Conservation (phyloP, 129 eudicot species). For the Chrysanthemum seticuspe region DNA sequence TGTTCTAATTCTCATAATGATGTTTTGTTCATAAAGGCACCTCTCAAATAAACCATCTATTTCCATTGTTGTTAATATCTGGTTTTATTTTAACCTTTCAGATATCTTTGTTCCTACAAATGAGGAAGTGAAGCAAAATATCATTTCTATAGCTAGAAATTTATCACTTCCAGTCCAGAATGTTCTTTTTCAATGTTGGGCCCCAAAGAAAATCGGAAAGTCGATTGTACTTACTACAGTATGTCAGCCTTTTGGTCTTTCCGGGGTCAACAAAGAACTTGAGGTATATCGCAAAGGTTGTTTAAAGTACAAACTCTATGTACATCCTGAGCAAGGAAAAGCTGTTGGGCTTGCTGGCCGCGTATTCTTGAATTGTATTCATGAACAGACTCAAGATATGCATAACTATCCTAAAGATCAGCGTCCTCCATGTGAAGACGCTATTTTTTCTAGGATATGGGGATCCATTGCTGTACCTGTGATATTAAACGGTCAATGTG, state of each 20-base stretch:
- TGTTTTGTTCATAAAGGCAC: too few species aligned
- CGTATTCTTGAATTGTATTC: background rate
- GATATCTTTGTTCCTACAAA: too few species aligned
- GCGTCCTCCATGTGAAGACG: conserved; percentile 14
- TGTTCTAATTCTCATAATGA: too few species aligned
- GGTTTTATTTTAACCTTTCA: too few species aligned
- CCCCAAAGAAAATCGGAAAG: background rate
- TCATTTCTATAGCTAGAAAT: too few species aligned
- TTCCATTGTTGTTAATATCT: too few species aligned
- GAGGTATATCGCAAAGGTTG: background rate
- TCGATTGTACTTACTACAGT: background rate
- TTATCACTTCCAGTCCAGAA: too few species aligned
- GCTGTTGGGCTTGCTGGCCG: conserved; percentile 10
- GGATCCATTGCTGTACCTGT: conserved; percentile 1
- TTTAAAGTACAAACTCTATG: conserved; percentile 6
- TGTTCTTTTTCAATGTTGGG: background rate
- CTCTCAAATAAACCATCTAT: too few species aligned
- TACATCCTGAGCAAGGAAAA: too few species aligned
- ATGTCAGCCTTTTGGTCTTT: conserved; percentile 4
- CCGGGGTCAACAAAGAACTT: background rate
- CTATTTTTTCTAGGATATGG: conserved; percentile 1
- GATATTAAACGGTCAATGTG: background rate
- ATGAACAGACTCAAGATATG: background rate
- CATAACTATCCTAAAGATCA: conserved; percentile 3
- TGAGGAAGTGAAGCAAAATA: too few species aligned